phyloP scores from a whole-genome alignment of 495 filamentous ascomycete species.

The Talaromyces thailandensis region DNA sequence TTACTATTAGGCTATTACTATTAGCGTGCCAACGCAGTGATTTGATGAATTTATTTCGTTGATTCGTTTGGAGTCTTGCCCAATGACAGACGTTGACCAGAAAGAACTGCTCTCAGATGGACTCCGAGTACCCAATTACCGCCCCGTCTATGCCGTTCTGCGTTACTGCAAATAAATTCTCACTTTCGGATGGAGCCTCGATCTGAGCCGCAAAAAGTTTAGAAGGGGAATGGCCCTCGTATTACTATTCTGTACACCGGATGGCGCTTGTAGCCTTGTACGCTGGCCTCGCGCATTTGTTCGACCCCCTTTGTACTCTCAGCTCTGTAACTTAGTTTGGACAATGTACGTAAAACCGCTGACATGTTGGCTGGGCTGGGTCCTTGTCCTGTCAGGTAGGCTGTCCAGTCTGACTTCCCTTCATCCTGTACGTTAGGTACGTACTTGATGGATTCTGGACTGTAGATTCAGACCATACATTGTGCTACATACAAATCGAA shows the following conservation, averaged over 20 bases:
- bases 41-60: too few species aligned
- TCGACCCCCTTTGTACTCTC: not conserved
- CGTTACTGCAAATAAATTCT: too few species aligned
- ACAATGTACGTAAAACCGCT: not conserved
- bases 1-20: too few species aligned
- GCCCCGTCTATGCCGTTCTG: too few species aligned
- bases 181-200: not conserved
- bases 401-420: not conserved
- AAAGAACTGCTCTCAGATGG: not conserved
- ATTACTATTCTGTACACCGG: not conserved
- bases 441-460: not conserved
- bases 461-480: not conserved
- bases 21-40: too few species aligned
- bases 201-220: not conserved
- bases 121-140: not conserved
- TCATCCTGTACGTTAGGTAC: not conserved
- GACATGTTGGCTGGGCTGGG: not conserved
- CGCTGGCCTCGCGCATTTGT: not conserved
- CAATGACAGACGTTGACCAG: too few species aligned
- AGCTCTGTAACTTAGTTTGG: not conserved
- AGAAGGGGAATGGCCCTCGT: not conserved
- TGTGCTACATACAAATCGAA: not conserved
- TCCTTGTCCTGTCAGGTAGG: not conserved
- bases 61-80: too few species aligned
- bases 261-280: too few species aligned